Percentiles rank a stretch among this genome's conserved stretches.
phyloP scores from a whole-genome alignment of 1,284 basidiomycete genomes.

The Anthracocystis panici-leucophaei region DNA sequence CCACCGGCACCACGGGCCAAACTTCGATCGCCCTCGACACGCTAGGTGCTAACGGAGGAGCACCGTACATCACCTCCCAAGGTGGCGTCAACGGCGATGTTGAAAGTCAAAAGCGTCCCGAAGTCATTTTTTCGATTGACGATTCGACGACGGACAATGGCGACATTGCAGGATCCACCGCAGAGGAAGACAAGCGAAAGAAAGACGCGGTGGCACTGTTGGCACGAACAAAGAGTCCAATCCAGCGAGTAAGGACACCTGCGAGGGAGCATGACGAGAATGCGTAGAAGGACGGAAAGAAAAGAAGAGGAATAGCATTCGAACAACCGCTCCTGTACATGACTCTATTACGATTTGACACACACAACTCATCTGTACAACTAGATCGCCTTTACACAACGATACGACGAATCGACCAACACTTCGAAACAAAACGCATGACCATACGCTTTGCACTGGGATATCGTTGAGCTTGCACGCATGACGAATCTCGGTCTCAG shows the following conservation, averaged over 20 bases:
- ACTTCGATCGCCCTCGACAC: conserved; percentile 32
- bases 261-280: conserved; percentile 12
- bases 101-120: conserved; percentile 43
- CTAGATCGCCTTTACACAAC: background rate
- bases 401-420: background rate
- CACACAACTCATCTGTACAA: conserved; percentile 10
- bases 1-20: conserved; percentile 1
- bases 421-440: no score
- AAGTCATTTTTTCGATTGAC: conserved; percentile 46
- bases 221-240: conserved; percentile 32
- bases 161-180: conserved; percentile 26
- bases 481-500: no score
- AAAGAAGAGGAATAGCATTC: background rate
- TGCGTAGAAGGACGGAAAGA: background rate
- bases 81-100: conserved; percentile 38
- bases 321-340: background rate
- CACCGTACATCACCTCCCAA: conserved; percentile 43
- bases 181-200: conserved; percentile 32
- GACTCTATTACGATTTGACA: background rate
- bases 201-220: conserved; percentile 24
- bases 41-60: conserved; percentile 27
- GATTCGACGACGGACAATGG: conserved; percentile 18
- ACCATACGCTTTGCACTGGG: no score
- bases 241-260: conserved; percentile 34
- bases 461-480: no score